phyloP scores from a whole-genome alignment of 345 rosid genomes.

The Fremontodendron californicum region DNA sequence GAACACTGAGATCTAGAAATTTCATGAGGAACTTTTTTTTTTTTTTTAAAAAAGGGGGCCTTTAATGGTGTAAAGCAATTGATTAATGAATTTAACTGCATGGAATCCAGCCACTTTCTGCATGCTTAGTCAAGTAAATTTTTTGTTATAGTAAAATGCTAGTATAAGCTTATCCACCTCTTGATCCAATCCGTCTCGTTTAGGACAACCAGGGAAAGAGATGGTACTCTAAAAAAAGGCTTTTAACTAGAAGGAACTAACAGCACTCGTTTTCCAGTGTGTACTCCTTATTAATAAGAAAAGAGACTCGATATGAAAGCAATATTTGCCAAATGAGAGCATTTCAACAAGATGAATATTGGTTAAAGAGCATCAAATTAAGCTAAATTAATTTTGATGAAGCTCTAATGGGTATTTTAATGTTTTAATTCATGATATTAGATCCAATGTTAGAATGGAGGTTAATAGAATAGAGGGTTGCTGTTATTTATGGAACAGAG shows the following conservation, averaged over 20 bases:
- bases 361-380: background rate
- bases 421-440: background rate
- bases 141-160: background rate
- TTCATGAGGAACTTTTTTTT: background rate
- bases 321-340: background rate
- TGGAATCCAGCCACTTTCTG: background rate
- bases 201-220: background rate
- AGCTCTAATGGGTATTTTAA: background rate
- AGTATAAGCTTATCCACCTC: background rate
- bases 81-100: background rate
- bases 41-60: background rate
- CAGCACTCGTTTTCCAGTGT: background rate
- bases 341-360: background rate
- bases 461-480: background rate
- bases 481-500: background rate
- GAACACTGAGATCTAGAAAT: background rate
- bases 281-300: background rate
- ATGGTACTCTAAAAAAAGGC: background rate
- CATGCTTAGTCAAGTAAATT: background rate
- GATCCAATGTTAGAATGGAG: background rate
- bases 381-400: background rate
- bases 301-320: background rate
- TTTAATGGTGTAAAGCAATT: background rate
- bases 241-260: background rate
- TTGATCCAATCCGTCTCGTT: background rate